Conservation (phyloP, 2,329 filamentous ascomycete species). For the Claviceps sp. region DNA sequence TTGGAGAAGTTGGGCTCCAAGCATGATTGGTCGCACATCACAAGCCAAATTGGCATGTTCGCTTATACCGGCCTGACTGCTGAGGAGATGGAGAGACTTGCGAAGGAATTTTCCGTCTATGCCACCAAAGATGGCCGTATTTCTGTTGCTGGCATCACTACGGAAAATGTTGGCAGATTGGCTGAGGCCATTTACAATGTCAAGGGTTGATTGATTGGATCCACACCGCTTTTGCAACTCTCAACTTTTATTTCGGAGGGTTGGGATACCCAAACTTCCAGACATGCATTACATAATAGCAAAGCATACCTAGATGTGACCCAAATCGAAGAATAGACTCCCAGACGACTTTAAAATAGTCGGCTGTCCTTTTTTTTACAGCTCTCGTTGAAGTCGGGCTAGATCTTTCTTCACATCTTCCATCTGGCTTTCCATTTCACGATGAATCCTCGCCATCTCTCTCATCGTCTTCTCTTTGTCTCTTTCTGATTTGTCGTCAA, state of each 20-base stretch:
- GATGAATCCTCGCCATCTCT: constrained; percentile 38
- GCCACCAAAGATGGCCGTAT: constrained; percentile 88
- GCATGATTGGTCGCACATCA: constrained; percentile 98
- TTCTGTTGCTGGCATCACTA: constrained; percentile 74
- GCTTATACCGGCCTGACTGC: constrained; percentile 89
- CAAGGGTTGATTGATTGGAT: constrained; percentile 40
- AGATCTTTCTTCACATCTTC: constrained; percentile 37
- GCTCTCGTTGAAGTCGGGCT: constrained; percentile 15
- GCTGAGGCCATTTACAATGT: constrained; percentile 78
- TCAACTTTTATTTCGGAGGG: not conserved
- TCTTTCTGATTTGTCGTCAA: constrained; percentile 21
- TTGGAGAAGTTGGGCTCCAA: constrained; percentile 89
- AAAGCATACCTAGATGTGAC: not conserved
- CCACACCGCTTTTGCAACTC: not conserved
- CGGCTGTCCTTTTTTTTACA: not conserved
- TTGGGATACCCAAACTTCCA: not conserved
- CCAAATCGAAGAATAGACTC: not conserved
- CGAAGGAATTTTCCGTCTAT: constrained; percentile 95
- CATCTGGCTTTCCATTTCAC: constrained; percentile 35
- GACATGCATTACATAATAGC: not conserved
- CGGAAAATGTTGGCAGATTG: constrained; percentile 63
- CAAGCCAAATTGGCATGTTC: constrained; percentile 98
- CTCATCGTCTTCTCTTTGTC: constrained; percentile 36
- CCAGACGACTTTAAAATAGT: not conserved
- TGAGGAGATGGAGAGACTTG: constrained; percentile 81